Percentiles rank a stretch among this genome's conserved stretches.
These are phyloP conservation scores for Nyssa sinensis DNA, from an alignment of 148 eudicot genomes.

Conservation along the genomic window DNA sequence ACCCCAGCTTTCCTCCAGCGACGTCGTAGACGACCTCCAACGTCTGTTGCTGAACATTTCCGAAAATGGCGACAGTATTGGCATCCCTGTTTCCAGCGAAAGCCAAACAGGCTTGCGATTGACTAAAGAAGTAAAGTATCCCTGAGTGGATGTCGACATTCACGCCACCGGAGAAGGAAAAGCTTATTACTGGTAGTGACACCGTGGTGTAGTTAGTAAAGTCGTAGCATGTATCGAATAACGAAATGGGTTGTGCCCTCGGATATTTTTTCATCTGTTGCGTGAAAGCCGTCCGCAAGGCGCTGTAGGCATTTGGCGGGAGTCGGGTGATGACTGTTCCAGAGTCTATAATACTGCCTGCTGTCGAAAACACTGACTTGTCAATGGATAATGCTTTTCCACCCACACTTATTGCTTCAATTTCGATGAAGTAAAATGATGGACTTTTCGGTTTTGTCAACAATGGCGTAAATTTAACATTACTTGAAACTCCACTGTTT, in stretches of 20 bases:
- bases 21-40: slow-evolving; percentile 72
- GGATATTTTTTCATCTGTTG: slow-evolving; percentile 51
- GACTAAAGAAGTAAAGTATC: slow-evolving; percentile 28
- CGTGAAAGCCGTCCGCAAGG: slow-evolving; percentile 43
- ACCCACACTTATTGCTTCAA: slow-evolving; percentile 46
- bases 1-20: slow-evolving; percentile 64
- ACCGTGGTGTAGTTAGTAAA: slow-evolving; percentile 35
- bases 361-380: slow-evolving; percentile 43
- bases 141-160: slow-evolving; percentile 35
- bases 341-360: slow-evolving; percentile 65
- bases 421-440: slow-evolving; percentile 55
- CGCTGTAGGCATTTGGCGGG: slow-evolving; percentile 54
- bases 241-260: slow-evolving; percentile 36
- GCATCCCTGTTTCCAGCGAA: slow-evolving; percentile 55
- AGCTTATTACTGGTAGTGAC: slow-evolving; percentile 43
- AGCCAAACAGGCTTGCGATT: slow-evolving; percentile 58
- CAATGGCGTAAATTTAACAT: slow-evolving; percentile 35
- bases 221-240: slow-evolving; percentile 74
- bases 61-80: slow-evolving; percentile 45
- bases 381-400: slow-evolving; percentile 43
- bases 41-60: slow-evolving; percentile 66
- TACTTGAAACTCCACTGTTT: slow-evolving; percentile 26
- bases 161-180: slow-evolving; percentile 43
- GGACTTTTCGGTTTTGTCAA: slow-evolving; percentile 24
- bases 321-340: slow-evolving; percentile 79